These are phyloP conservation scores for Vachellia collinsii DNA, from an alignment of 306 rosid species.

Conservation along the genomic window DNA sequence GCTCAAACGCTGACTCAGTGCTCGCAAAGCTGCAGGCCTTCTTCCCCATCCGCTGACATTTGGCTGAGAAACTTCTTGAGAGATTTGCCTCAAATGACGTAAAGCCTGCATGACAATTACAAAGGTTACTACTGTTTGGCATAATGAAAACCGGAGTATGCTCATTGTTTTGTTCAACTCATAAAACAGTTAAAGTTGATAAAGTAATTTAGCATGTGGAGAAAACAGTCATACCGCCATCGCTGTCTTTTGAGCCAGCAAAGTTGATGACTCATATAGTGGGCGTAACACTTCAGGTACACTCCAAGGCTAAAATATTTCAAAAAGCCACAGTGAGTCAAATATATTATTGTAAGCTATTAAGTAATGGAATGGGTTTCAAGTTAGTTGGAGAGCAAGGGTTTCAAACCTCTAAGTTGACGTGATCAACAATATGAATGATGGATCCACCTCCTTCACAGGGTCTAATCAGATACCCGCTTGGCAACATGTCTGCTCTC, in stretches of 20 bases:
- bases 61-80: slow-evolving; percentile 97
- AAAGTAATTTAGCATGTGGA: neutral
- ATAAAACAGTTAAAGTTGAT: slow-evolving; percentile 16
- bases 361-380: slow-evolving; percentile 27
- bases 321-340: slow-evolving; percentile 29
- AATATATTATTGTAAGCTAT: slow-evolving; percentile 16
- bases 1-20: slow-evolving; percentile 88
- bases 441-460: slow-evolving; percentile 99
- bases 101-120: slow-evolving; percentile 65
- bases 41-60: slow-evolving; percentile 91
- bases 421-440: slow-evolving; percentile 91
- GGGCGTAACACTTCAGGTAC: slow-evolving; percentile 98
- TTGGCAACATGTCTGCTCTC: slow-evolving; percentile 90
- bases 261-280: slow-evolving; percentile 83
- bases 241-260: slow-evolving; percentile 91
- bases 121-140: slow-evolving; percentile 16
- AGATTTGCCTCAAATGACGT: slow-evolving; percentile 90
- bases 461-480: slow-evolving; percentile 93
- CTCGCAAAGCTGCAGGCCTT: slow-evolving; percentile 89
- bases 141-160: neutral
- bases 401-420: slow-evolving; percentile 78
- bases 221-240: slow-evolving; percentile 72
- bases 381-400: neutral
- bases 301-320: slow-evolving; percentile 79
- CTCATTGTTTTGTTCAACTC: neutral